Conservation (phyloP, 192 early-diverging fungal species). For the Coemansia aciculifera region DNA sequence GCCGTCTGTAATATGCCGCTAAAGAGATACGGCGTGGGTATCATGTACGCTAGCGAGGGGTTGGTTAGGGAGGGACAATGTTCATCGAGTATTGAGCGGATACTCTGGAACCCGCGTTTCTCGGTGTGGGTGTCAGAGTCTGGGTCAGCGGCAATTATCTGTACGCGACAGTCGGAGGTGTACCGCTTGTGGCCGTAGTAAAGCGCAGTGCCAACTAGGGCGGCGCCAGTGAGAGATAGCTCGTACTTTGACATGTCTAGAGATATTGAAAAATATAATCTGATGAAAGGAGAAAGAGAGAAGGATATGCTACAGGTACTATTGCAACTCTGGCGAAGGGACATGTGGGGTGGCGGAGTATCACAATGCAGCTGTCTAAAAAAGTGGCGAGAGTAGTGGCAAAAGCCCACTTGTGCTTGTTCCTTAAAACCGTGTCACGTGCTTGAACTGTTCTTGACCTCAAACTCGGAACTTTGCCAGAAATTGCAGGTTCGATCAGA, state of each 20-base stretch:
- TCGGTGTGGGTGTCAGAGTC: neutral
- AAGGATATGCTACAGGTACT: neutral
- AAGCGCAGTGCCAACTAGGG: conserved; percentile 7
- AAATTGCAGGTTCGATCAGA: too few relatives aligned
- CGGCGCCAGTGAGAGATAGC: neutral
- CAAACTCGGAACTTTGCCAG: neutral
- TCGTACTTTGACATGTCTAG: neutral
- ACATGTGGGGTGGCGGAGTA: neutral
- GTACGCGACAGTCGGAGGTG: conserved; percentile 7
- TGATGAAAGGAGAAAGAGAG: neutral
- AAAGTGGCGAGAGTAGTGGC: neutral
- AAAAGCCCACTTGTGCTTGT: too few relatives aligned
- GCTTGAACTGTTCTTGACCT: neutral
- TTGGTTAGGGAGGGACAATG: conserved; percentile 55
- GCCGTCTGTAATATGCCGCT: conserved; percentile 72
- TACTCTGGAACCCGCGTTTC: neutral
- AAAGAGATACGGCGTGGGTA: conserved; percentile 66
- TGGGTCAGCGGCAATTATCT: conserved; percentile 4
- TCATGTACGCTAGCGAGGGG: conserved; percentile 43
- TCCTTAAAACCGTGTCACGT: neutral
- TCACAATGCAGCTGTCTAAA: conserved; percentile 1
- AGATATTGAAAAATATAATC: neutral
- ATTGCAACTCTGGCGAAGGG: neutral
- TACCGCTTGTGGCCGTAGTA: conserved; percentile 8
- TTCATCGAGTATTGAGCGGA: neutral